Evolutionary conservation across 805 yeast genomes (phyloP).

Genomic region (Kodamaea sagamina): DNA sequence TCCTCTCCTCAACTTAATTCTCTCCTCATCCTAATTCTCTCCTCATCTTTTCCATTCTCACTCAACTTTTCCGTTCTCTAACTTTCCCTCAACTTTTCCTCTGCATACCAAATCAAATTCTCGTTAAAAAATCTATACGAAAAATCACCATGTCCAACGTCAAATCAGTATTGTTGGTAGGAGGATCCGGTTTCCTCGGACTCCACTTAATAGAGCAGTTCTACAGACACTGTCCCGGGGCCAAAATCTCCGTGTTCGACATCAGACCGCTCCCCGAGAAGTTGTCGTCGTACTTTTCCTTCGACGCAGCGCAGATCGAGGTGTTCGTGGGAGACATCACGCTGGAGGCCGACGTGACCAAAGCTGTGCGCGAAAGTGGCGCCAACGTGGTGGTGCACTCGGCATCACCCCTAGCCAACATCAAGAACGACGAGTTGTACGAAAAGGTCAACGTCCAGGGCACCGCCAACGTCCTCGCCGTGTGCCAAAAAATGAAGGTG

Average conservation of each 20-base stretch:
- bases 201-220: constrained; percentile 88
- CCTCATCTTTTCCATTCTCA: background rate
- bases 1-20: background rate
- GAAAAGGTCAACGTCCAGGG: constrained; percentile 91
- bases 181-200: constrained; percentile 95
- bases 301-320: constrained; percentile 56
- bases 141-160: constrained; percentile 17
- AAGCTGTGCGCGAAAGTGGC: constrained; percentile 57
- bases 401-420: constrained; percentile 95
- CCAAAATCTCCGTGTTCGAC: constrained; percentile 84
- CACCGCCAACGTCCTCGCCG: constrained; percentile 69
- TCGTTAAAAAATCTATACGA: too few species aligned
- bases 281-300: constrained; percentile 72
- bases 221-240: constrained; percentile 60
- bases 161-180: constrained; percentile 77
- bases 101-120: too few species aligned
- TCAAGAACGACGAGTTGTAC: constrained; percentile 69
- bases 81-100: too few species aligned
- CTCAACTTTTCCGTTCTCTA: too few species aligned
- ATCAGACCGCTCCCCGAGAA: constrained; percentile 82
- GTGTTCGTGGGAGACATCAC: constrained; percentile 87
- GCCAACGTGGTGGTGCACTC: constrained; percentile 88
- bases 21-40: background rate
- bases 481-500: constrained; percentile 53
- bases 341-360: constrained; percentile 61